A percentile compares a stretch with the other conserved stretches of the same genome.
phyloP scores from a whole-genome alignment of 306 rosid species.

The Ammopiptanthus mongolicus region DNA sequence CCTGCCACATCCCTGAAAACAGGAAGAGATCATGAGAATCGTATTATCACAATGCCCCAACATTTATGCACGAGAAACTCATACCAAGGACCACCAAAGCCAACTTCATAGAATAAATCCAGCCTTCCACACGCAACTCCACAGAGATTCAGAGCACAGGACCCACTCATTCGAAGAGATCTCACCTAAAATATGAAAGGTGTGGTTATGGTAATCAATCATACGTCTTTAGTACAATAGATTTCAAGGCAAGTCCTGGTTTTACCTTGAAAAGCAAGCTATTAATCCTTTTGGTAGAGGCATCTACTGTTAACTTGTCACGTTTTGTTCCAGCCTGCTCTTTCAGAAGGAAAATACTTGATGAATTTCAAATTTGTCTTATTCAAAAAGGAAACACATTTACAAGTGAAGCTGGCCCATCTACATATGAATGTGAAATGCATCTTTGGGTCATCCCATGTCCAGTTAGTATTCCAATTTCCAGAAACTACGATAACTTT shows the following conservation, averaged over 20 bases:
- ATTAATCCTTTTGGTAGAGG: constrained; percentile 58
- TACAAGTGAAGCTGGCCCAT: neutral
- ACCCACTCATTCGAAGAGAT: constrained; percentile 85
- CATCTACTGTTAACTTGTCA: constrained; percentile 63
- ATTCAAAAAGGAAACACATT: constrained; percentile 3
- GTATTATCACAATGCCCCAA: neutral
- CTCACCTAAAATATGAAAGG: constrained; percentile 66
- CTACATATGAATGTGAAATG: neutral
- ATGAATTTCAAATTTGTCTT: constrained; percentile 14
- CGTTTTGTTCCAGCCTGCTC: constrained; percentile 85
- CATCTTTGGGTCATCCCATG: neutral
- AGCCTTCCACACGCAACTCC: constrained; percentile 96
- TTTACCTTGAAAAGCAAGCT: constrained; percentile 85
- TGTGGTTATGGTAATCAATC: constrained; percentile 6
- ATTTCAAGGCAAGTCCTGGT: constrained; percentile 6
- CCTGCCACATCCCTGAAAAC: constrained; percentile 92
- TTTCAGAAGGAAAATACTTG: constrained; percentile 26
- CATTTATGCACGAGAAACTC: constrained; percentile 19
- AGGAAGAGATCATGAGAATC: constrained; percentile 15
- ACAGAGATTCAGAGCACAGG: constrained; percentile 93
- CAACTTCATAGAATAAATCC: constrained; percentile 62
- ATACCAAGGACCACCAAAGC: constrained; percentile 97
- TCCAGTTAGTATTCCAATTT: constrained; percentile 1
- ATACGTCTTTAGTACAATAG: constrained; percentile 12
- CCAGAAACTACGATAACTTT: neutral